Conservation (phyloP, 2,329 filamentous ascomycete genomes). For the Exutisphaerella laricina region DNA sequence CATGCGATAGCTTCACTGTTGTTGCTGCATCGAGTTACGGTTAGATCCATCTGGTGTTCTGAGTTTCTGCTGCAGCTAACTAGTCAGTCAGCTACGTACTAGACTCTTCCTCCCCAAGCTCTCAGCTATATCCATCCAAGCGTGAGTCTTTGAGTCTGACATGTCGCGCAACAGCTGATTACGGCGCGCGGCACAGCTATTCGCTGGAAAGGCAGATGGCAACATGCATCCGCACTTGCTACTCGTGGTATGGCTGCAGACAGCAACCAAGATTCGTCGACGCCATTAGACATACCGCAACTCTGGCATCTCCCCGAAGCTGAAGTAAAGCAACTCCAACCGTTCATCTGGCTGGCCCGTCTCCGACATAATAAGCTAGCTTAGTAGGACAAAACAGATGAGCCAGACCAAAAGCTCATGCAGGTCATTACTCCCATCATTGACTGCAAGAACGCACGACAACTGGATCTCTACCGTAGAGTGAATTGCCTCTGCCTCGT, state of each 20-base stretch:
- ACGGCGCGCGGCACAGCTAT: too few species aligned
- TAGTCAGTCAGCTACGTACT: too few species aligned
- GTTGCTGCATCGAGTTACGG: not conserved
- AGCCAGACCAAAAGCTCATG: not conserved
- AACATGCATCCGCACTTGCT: not conserved
- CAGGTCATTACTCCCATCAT: not conserved
- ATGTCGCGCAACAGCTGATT: not conserved
- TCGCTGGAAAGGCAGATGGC: too few species aligned
- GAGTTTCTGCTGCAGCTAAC: not conserved
- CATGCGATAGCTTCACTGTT: not conserved
- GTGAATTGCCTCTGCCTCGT: too few species aligned
- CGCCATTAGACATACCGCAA: slow-evolving; percentile 1
- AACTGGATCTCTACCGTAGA: too few species aligned
- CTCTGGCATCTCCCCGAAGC: not conserved
- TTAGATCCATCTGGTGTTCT: not conserved
- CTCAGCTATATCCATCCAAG: not conserved
- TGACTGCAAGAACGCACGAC: too few species aligned
- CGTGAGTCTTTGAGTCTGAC: too few species aligned
- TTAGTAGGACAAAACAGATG: not conserved
- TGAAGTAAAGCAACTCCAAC: too few species aligned
- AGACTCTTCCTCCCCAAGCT: not conserved
- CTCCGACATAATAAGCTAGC: not conserved
- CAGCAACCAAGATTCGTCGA: slow-evolving; percentile 1
- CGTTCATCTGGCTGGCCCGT: not conserved
- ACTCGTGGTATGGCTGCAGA: not conserved